Percentiles rank a stretch among this genome's conserved stretches.
Conservation (phyloP, 2,329 filamentous ascomycete genomes). For the Penicillium aurantiogriseum region DNA sequence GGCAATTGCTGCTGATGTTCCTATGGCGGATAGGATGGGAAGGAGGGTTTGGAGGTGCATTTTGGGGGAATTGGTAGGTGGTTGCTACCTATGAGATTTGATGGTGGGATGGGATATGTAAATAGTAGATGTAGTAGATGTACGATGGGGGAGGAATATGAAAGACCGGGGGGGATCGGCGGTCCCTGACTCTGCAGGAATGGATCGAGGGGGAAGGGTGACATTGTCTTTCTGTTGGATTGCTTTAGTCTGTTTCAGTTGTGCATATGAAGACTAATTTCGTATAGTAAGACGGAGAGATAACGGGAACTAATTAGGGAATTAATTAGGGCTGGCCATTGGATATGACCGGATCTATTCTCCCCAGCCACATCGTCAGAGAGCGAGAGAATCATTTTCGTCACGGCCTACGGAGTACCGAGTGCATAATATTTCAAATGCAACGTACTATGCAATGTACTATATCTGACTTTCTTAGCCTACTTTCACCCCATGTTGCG, state of each 20-base stretch:
- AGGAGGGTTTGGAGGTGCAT: conserved; percentile 16
- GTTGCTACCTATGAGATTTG: not conserved
- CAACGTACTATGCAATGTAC: not conserved
- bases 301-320: not conserved
- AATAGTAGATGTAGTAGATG: not conserved
- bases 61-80: not conserved
- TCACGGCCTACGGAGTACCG: not conserved
- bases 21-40: conserved; percentile 4
- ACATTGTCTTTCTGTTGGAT: not conserved
- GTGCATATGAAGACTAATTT: not conserved
- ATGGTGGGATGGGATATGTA: not conserved
- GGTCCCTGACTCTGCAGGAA: not conserved
- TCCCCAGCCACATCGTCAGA: not conserved
- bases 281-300: too few species aligned
- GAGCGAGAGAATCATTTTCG: not conserved
- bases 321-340: not conserved
- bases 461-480: not conserved
- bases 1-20: not conserved
- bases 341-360: not conserved
- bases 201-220: conserved; percentile 5
- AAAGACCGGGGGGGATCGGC: not conserved
- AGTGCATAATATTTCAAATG: not conserved
- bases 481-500: not conserved
- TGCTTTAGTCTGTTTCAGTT: not conserved
- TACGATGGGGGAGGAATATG: not conserved